Percentiles rank a stretch among this genome's conserved stretches.
These are phyloP conservation scores for Silene conica DNA, from an alignment of 148 eudicot species.

Conservation along the genomic window DNA sequence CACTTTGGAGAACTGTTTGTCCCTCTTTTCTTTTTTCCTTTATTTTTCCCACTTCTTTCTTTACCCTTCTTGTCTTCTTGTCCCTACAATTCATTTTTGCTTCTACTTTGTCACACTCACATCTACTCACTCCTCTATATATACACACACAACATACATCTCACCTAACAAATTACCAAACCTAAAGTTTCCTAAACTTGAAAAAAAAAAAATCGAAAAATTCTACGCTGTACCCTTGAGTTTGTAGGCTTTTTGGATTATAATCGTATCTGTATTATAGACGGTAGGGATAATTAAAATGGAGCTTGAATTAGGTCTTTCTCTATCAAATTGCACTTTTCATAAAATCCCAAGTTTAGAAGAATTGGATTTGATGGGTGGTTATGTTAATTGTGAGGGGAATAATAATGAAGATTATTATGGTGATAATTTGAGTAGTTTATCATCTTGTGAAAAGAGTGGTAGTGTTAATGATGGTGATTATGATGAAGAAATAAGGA, in stretches of 20 bases:
- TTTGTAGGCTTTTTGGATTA: no score
- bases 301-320: constrained; percentile 68
- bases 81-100: constrained; percentile 17
- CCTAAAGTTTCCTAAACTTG: constrained; percentile 6
- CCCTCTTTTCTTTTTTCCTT: not conserved
- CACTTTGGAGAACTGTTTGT: constrained; percentile 21
- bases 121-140: constrained; percentile 9
- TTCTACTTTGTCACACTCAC: constrained; percentile 16
- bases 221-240: no score
- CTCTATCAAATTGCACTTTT: constrained; percentile 30
- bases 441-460: constrained; percentile 24
- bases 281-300: constrained; percentile 20
- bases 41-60: not conserved
- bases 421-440: constrained; percentile 19
- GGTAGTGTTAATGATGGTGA: constrained; percentile 17
- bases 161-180: constrained; percentile 13
- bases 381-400: constrained; percentile 16
- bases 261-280: no score
- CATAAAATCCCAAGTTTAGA: constrained; percentile 15
- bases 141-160: not conserved
- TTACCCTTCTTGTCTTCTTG: constrained; percentile 12
- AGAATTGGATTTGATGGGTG: constrained; percentile 28
- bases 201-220: not conserved
- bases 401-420: constrained; percentile 18
- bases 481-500: constrained; percentile 10